These are phyloP conservation scores for Lachnellula hyalina DNA, from an alignment of 2,329 filamentous ascomycete genomes.

Conservation along the genomic window DNA sequence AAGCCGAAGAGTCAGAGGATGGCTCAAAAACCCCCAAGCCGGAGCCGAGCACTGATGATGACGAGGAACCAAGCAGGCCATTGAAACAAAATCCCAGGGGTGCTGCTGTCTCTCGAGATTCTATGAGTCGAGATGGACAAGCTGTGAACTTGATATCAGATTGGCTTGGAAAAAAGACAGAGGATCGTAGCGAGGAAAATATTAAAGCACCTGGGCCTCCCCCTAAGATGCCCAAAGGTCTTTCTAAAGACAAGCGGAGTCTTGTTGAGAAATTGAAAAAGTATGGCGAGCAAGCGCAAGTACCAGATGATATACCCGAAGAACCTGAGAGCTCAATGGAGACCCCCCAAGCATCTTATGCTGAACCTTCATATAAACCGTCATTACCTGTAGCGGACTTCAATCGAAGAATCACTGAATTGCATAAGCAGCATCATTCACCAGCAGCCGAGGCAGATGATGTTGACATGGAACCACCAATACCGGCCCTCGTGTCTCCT, in stretches of 20 bases:
- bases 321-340: slow-evolving; percentile 18
- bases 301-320: slow-evolving; percentile 11
- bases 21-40: slow-evolving; percentile 4
- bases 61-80: slow-evolving; percentile 4
- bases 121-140: slow-evolving; percentile 22
- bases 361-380: slow-evolving; percentile 8
- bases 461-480: slow-evolving; percentile 13
- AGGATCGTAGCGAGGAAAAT: slow-evolving; percentile 20
- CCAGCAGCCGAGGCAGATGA: slow-evolving; percentile 1
- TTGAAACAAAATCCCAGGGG: slow-evolving; percentile 7
- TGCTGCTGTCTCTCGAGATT: slow-evolving; percentile 15
- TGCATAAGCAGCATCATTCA: slow-evolving; percentile 8
- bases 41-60: slow-evolving; percentile 12
- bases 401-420: slow-evolving; percentile 28
- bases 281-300: slow-evolving; percentile 13
- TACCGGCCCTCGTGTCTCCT: slow-evolving; percentile 25
- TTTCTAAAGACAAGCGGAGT: slow-evolving; percentile 26
- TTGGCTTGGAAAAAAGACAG: slow-evolving; percentile 38
- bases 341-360: slow-evolving; percentile 13
- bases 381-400: slow-evolving; percentile 28
- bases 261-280: slow-evolving; percentile 21
- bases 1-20: slow-evolving; percentile 18
- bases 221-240: not conserved
- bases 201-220: not conserved
- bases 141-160: slow-evolving; percentile 39